Evolutionary conservation across 2,329 filamentous ascomycete species (phyloP).

Genomic region (Fulvia fulva): DNA sequence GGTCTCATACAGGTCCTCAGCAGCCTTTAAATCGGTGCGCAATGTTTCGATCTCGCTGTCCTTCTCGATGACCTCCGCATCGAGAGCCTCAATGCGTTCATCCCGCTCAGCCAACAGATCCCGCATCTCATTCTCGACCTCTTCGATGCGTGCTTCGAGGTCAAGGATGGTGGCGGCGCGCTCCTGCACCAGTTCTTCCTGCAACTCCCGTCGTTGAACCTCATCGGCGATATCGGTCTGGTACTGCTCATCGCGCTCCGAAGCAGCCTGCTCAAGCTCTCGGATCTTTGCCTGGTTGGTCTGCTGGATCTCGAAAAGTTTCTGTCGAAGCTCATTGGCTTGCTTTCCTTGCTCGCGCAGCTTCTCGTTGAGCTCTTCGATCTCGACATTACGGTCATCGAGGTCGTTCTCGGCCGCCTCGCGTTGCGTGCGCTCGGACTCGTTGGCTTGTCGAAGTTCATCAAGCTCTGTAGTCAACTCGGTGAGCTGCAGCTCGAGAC

Average conservation of each 20-base stretch:
- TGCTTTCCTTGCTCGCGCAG: slow-evolving; percentile 41
- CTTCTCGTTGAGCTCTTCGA: slow-evolving; percentile 39
- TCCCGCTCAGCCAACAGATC: slow-evolving; percentile 29
- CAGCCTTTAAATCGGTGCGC: slow-evolving; percentile 23
- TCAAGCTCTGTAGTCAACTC: slow-evolving; percentile 34
- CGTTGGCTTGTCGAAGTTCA: slow-evolving; percentile 36
- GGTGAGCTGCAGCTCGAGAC: slow-evolving; percentile 31
- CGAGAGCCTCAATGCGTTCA: slow-evolving; percentile 27
- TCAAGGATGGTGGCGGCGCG: slow-evolving; percentile 35
- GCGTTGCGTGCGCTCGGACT: slow-evolving; percentile 41
- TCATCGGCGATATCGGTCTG: slow-evolving; percentile 39
- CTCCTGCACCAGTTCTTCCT: slow-evolving; percentile 35
- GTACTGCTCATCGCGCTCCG: slow-evolving; percentile 39
- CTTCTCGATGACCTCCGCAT: slow-evolving; percentile 24
- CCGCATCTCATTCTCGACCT: slow-evolving; percentile 29
- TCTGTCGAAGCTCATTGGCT: slow-evolving; percentile 47
- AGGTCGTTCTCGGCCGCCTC: slow-evolving; percentile 42
- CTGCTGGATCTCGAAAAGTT: slow-evolving; percentile 45
- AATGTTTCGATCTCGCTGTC: slow-evolving; percentile 27
- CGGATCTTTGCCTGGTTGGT: slow-evolving; percentile 38
- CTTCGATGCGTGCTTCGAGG: slow-evolving; percentile 35
- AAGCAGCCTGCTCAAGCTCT: slow-evolving; percentile 35
- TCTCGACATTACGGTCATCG: slow-evolving; percentile 40
- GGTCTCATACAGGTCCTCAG: slow-evolving; percentile 20
- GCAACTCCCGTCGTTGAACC: slow-evolving; percentile 35